Percentiles rank a stretch among this genome's conserved stretches.
phyloP scores from a whole-genome alignment of 129 eudicot genomes.

The Heracleum sosnowskyi region DNA sequence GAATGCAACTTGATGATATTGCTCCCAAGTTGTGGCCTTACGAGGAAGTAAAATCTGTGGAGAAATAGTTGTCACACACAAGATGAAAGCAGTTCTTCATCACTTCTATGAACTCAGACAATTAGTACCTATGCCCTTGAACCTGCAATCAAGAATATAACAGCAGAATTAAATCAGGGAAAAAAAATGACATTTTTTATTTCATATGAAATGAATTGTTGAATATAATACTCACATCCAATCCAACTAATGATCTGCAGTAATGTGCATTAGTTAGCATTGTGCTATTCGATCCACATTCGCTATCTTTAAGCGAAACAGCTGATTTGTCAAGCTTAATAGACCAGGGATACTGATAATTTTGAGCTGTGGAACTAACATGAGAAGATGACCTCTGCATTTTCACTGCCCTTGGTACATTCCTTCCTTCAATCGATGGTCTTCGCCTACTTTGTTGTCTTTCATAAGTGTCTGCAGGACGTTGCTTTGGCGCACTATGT shows the following conservation, averaged over 20 bases:
- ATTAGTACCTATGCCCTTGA: slow-evolving; percentile 21
- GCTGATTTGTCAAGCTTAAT: slow-evolving; percentile 74
- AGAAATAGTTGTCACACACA: neutral
- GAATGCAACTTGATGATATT: slow-evolving; percentile 2
- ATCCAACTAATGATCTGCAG: slow-evolving; percentile 77
- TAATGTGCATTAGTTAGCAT: slow-evolving; percentile 51
- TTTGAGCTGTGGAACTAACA: slow-evolving; percentile 56
- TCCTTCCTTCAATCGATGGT: slow-evolving; percentile 75
- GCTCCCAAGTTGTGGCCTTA: neutral
- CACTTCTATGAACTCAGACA: neutral
- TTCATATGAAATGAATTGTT: neutral
- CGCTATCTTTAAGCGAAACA: slow-evolving; percentile 68
- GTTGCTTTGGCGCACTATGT: slow-evolving; percentile 84
- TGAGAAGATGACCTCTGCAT: slow-evolving; percentile 88
- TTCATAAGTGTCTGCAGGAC: slow-evolving; percentile 47
- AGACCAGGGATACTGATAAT: slow-evolving; percentile 75
- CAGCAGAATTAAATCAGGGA: neutral
- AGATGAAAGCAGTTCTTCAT: neutral
- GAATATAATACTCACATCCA: slow-evolving; percentile 36
- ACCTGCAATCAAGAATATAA: slow-evolving; percentile 11
- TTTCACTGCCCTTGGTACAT: slow-evolving; percentile 69
- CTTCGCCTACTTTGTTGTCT: slow-evolving; percentile 48
- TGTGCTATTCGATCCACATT: slow-evolving; percentile 79
- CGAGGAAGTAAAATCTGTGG: neutral
- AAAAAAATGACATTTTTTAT: neutral